Percentiles rank a stretch among this genome's conserved stretches.
phyloP scores from a whole-genome alignment of 148 eudicot species.

The Rhododendron molle region DNA sequence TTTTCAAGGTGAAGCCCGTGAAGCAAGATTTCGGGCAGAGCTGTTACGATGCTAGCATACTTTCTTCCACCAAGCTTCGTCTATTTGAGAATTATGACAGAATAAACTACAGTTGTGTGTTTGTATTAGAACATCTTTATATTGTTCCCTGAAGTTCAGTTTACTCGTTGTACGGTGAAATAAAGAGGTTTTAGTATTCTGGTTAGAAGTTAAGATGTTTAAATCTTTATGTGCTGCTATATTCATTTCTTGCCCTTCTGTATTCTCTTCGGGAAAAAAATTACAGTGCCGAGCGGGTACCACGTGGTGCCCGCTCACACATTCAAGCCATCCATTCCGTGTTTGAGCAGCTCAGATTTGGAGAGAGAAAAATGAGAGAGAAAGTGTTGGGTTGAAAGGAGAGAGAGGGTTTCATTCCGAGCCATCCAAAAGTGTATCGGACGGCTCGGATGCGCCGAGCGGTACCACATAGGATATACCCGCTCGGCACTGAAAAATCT shows the following conservation, averaged over 20 bases:
- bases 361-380: no score
- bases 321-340: no score
- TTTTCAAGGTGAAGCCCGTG: background rate
- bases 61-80: background rate
- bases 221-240: background rate
- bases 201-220: background rate
- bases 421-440: no score
- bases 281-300: no score
- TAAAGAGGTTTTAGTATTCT: background rate
- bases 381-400: no score
- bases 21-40: slow-evolving; percentile 4
- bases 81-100: background rate
- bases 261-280: background rate
- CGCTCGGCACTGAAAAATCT: no score
- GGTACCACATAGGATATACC: no score
- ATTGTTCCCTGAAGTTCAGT: background rate
- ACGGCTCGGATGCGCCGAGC: no score
- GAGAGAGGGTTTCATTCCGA: no score
- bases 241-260: background rate
- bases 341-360: no score
- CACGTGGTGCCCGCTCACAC: no score
- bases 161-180: background rate
- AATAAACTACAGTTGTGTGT: background rate
- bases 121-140: background rate
- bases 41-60: background rate